Evolutionary conservation across 495 filamentous ascomycete genomes (phyloP).

Genomic region (Tuber calosporum): DNA sequence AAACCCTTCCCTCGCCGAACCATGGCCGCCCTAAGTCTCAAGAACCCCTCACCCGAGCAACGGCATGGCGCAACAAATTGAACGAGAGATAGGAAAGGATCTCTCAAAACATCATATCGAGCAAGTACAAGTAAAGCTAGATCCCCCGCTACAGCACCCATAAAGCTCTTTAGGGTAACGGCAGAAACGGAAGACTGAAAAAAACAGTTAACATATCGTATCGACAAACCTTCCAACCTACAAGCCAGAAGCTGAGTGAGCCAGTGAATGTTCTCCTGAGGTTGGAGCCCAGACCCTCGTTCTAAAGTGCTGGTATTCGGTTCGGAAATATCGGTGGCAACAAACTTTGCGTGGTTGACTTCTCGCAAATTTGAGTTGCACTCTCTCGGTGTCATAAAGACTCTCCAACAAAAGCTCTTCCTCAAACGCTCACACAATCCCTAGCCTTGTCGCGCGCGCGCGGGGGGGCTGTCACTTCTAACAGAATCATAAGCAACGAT

Average conservation of each 20-base stretch:
- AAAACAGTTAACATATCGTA: neutral
- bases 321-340: neutral
- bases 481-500: neutral
- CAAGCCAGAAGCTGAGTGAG: neutral
- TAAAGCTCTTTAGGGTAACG: neutral
- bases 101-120: neutral
- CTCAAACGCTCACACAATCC: neutral
- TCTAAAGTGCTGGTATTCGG: neutral
- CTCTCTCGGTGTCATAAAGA: neutral
- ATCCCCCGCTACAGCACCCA: neutral
- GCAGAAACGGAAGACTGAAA: neutral
- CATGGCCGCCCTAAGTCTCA: neutral
- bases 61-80: neutral
- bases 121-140: neutral
- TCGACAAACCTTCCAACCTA: neutral
- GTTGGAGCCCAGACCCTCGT: neutral
- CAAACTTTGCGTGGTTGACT: neutral
- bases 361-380: neutral
- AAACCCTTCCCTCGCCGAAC: neutral
- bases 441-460: neutral
- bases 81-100: neutral
- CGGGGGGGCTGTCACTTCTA: neutral
- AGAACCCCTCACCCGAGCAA: neutral
- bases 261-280: neutral
- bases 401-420: neutral